These are phyloP conservation scores for Rhizophlyctis rosea DNA, from an alignment of 192 early-diverging fungal species.

Conservation along the genomic window DNA sequence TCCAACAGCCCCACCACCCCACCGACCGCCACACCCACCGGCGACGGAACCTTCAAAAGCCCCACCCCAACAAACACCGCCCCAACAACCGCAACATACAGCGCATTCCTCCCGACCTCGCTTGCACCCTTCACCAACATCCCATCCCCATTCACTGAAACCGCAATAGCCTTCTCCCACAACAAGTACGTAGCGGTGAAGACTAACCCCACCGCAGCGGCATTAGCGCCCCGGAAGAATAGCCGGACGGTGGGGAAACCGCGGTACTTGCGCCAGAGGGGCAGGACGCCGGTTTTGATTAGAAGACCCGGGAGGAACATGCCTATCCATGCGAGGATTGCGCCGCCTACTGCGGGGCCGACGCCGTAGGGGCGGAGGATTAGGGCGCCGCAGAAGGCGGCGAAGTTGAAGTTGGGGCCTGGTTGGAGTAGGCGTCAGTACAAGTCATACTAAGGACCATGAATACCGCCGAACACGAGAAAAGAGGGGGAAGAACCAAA, in stretches of 20 bases:
- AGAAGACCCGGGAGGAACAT: slow-evolving; percentile 59
- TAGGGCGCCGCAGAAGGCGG: slow-evolving; percentile 54
- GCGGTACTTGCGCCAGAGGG: slow-evolving; percentile 54
- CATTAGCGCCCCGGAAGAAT: slow-evolving; percentile 56
- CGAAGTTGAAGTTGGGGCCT: slow-evolving; percentile 64
- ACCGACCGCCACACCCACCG: no score
- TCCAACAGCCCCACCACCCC: no score
- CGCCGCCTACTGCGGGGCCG: slow-evolving; percentile 36
- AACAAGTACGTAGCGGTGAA: slow-evolving; percentile 60
- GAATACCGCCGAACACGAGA: background rate
- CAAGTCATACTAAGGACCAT: background rate
- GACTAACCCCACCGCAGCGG: slow-evolving; percentile 54
- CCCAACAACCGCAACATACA: no score
- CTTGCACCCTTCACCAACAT: no score
- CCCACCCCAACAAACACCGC: no score
- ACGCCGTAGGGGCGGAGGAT: slow-evolving; percentile 36
- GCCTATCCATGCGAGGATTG: slow-evolving; percentile 46
- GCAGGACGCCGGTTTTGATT: slow-evolving; percentile 51
- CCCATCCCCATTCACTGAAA: no score
- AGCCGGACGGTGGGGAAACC: slow-evolving; percentile 31
- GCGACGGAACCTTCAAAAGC: no score
- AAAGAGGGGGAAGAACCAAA: background rate
- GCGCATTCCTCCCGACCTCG: no score
- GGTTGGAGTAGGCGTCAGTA: slow-evolving; percentile 4
- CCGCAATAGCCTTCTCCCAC: slow-evolving; percentile 27